Conservation (phyloP, 345 rosid genomes). For the Rhizophora apiculata region DNA sequence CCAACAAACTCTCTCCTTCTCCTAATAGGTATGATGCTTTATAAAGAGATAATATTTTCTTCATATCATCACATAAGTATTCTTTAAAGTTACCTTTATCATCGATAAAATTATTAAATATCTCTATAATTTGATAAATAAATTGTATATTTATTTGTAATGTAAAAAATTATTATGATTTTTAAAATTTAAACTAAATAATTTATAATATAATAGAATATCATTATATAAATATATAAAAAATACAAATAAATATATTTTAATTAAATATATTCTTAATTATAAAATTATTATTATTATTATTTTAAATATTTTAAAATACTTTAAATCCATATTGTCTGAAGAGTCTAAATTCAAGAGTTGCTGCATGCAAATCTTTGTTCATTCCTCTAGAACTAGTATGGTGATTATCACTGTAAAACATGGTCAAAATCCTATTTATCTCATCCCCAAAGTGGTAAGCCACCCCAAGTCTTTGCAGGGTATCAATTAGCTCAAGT, state of each 20-base stretch:
- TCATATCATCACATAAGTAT: conserved; percentile 8
- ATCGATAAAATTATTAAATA: conserved; percentile 14
- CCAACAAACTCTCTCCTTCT: conserved; percentile 22
- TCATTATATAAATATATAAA: background rate
- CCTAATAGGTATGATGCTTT: conserved; percentile 18
- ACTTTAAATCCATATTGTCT: conserved; percentile 11
- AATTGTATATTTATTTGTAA: conserved; percentile 14
- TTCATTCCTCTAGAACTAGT: background rate
- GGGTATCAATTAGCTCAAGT: conserved; percentile 7
- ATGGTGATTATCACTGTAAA: background rate
- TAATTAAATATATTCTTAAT: background rate
- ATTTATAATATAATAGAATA: too few species aligned
- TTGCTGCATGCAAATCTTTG: background rate
- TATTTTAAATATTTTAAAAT: conserved; percentile 4
- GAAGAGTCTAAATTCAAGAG: conserved; percentile 15
- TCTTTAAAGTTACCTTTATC: conserved; percentile 10
- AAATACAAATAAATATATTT: background rate
- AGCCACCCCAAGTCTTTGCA: conserved; percentile 22
- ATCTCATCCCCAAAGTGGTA: conserved; percentile 18
- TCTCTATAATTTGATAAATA: conserved; percentile 7
- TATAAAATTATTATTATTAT: too few species aligned
- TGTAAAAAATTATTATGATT: conserved; percentile 33
- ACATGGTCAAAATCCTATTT: background rate
- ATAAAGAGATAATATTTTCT: conserved; percentile 16
- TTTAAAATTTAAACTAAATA: background rate